Percentiles rank a stretch among this genome's conserved stretches.
phyloP scores from a whole-genome alignment of 176 grass and related monocot genomes.

The Carex cristatella region DNA sequence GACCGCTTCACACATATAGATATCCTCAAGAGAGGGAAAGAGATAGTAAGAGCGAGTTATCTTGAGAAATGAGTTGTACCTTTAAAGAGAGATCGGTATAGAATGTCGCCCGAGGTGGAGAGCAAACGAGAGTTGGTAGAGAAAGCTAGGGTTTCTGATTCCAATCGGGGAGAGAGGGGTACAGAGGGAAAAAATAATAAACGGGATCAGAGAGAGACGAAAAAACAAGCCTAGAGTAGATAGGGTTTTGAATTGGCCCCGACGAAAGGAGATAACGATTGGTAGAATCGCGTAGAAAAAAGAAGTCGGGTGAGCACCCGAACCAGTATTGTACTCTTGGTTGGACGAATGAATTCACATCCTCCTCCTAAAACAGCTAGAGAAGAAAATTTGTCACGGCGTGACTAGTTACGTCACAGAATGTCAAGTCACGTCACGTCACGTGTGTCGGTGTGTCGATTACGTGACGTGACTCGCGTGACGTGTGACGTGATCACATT shows the following conservation, averaged over 20 bases:
- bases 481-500: too few species aligned
- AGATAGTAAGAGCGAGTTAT: background rate
- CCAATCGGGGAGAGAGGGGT: background rate
- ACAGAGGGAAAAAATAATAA: background rate
- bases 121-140: background rate
- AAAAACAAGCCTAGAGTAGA: background rate
- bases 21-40: background rate
- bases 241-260: constrained; percentile 10
- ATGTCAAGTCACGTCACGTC: too few species aligned
- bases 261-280: background rate
- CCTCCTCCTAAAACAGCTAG: too few species aligned
- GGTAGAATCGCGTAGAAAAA: background rate
- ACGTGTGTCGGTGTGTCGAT: too few species aligned
- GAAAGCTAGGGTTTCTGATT: constrained; percentile 23
- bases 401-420: too few species aligned
- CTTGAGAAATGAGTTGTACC: background rate
- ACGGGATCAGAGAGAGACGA: background rate
- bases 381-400: too few species aligned
- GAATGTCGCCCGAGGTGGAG: background rate
- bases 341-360: background rate
- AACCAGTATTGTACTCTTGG: background rate
- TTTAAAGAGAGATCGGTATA: background rate
- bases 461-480: too few species aligned
- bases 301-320: background rate
- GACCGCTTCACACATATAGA: background rate